Evolutionary conservation across 1,284 basidiomycete species (phyloP), one percentile per base, ranked within the genome.

Genomic region (Amylostereum chailletii): DNA sequence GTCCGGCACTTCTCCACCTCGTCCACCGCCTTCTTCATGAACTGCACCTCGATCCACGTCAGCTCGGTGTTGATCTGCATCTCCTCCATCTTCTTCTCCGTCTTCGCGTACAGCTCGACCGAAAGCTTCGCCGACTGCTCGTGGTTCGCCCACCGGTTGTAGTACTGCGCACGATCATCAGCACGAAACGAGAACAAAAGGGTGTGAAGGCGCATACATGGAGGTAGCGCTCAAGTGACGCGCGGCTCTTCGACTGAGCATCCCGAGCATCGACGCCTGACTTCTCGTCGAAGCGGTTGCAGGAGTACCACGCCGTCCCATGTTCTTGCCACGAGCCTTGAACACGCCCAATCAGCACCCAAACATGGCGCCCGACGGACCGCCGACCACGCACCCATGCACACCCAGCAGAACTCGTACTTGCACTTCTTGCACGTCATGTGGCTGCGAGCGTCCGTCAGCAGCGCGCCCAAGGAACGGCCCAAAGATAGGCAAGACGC

Each of bases 401-500:
- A 86, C 38, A 88, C 82, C 83, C 82, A 88, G 58, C 84, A 87
- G 58, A 86, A 87, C 70, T 91, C 89, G 63, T 92, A 85, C 64
- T 91, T 94, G 77, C 94, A 96, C 71, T 95, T 96, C 77, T 95
- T 94, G 75, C 94, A 96, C n/a, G 93, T 96, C 94, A 96, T 96
- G 68, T 96, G 94, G 74, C 90, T 94, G 42, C 8, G 43, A 45
- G 37, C 40, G 48, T 42, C 36, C 6, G 29, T 53, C 48, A 51
- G 42, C 48, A 50, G 37, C 11, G 34, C 31, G 19, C 7, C 30
- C 5, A 38, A n/a, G 11, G 45, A n/a, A 38, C 36, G 6, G 32
- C 41, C 36, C 34, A 34, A 34, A 45, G 31, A 36, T 47, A 53
- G 50, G 57, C 51, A 48, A 49, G 48, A 10, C 39, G 36, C 36